Base-by-base conservation (phyloP, 257 asterid species). In the Solanum chmielewskii region DNA sequence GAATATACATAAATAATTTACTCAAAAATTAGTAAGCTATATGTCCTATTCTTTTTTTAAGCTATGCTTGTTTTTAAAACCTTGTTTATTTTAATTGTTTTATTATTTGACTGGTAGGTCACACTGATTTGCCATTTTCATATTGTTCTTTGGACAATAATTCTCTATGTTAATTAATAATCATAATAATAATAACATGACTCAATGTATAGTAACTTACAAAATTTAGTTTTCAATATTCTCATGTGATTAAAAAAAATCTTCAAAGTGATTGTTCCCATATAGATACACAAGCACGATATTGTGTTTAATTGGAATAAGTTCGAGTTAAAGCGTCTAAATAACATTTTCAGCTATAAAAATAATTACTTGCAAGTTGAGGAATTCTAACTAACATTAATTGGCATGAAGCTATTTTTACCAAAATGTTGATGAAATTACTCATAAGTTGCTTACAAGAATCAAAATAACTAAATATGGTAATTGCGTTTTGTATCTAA, bases 331-430 rank as follows among this genome's bases (percentile, higher is more conserved):
- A 35, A 9, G 49, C 37, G 47, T 35, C 80, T 31, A 70, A 31
- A 33, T 31, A 0, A 33, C 0, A 70, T 16, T 33, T 9, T 1
- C 8, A 0, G 0, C n/a, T 13, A 21, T 29, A 71, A 31, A 35
- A 74, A 0, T 31, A 74, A 39, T 6, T 39, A 39, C 52, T 74
- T 35, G 9, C 3, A 70, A 71, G 78, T 71, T 33, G 15, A 74
- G 29, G 29, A 0, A 6, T 52, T 77, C 15, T 73, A 77, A 15
- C 35, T 13, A 76, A 76, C 83, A 44, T 25, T 25, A 77, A 44
- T 77, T 78, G 64, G 15, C 64, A 25, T 77, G 39, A 25, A 0
- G 6, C 64, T 25, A 78, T 27, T 44, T 47, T 45, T 8, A 25
- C 4, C 25, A 45, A 78, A 44, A 31, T 42, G 64, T 25, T 78